Evolutionary conservation across 768 basidiomycete genomes (phyloP), one percentile per base, ranked within the genome.

Genomic region (Naganishia kalamii): DNA sequence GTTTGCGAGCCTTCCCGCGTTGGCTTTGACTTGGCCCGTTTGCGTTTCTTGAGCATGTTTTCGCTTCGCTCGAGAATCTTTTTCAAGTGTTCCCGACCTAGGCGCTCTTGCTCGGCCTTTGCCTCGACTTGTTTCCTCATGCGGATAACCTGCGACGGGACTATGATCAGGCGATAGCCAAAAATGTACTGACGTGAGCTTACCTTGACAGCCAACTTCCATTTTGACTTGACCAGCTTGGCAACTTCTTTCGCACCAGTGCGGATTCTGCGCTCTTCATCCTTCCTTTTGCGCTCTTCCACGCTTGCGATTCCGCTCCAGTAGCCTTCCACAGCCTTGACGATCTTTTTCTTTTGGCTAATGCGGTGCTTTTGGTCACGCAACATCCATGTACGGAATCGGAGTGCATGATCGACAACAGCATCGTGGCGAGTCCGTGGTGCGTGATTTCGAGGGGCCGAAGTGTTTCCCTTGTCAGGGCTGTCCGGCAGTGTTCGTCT

Each of bases 21-120:
- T 32, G 81, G 82, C 54, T 82, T 81, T 0, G 80, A 79, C 48
- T 92, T 78, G 70, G 89, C 88, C 0, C 83, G 81, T 49, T 88
- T 86, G 72, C 94, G 93, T 1, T 89, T 88, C 71, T 88, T 87
- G 66, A 96, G 79, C 63, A 94, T 85, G 51, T 88, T 86, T 0
- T 89, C 89, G 37, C 90, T 93, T 71, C 93, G 88, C 77, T 91
- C 85, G 49, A 97, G 81, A 68, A 97, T 90, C 4, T 88, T 89
- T 75, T 93, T 89, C 23, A 97, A 82, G 78, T 96, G 92, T 68
- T 87, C 85, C 66, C 87, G 87, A 0, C 92, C 90, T 5, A 86
- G 82, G 33, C 85, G 82, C 68, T 85, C 82, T 75, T 92, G 88
- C 77, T 96, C 92, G 19, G 82, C 87, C 72, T 89, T 88, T 13